Base-by-base conservation (phyloP, 2,329 filamentous ascomycete genomes). In the Pseudogymnoascus sp. region DNA sequence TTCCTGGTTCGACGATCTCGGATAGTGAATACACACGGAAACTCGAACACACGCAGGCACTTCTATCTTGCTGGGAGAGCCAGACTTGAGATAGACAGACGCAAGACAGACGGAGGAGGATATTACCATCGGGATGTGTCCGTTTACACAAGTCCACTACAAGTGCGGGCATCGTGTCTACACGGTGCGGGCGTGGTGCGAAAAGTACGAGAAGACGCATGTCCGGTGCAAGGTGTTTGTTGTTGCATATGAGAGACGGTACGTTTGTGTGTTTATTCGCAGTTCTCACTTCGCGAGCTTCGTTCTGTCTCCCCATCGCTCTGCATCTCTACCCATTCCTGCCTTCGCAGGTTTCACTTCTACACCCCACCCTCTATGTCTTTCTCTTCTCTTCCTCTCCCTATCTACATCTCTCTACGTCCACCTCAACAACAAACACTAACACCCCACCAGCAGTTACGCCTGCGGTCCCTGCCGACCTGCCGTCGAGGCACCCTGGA, bases 91-190 rank as follows among this genome's bases (percentile, higher is more conserved):
- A 15, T 13, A 15, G 26, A 29, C 13, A 50, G 44, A 53, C 23
- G 46, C 26, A 31, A 53, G n/a, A 53, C 46, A 53, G 26, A 31
- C n/a, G 15, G 26, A 31, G 46, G 26, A 2, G 29, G 7, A 53
- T 53, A 53, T 31, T 4, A 19, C 9, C 46, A 53, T 13, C 66
- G 73, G 62, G 60, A 85, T 85, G 82, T 85, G 82, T 71, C 82
- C 84, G 71, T 84, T 84, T 68, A 84, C 79, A 21, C 79, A 84
- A 72, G 82, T 85, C 62, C 79, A 83, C 65, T 85, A 82, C 70
- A 76, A 77, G 42, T 85, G 82, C 72, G 77, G 77, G 60, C 82
- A 85, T 72, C 73, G 81, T 64, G 77, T 82, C 35, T 84, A 79
- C 68, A 80, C 79, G 7, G 82, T 84, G 53, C 77, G 80, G 66